These are phyloP conservation scores for Nigrospora osmanthi DNA, from an alignment of 2,329 filamentous ascomycete genomes.

Conservation along the genomic window DNA sequence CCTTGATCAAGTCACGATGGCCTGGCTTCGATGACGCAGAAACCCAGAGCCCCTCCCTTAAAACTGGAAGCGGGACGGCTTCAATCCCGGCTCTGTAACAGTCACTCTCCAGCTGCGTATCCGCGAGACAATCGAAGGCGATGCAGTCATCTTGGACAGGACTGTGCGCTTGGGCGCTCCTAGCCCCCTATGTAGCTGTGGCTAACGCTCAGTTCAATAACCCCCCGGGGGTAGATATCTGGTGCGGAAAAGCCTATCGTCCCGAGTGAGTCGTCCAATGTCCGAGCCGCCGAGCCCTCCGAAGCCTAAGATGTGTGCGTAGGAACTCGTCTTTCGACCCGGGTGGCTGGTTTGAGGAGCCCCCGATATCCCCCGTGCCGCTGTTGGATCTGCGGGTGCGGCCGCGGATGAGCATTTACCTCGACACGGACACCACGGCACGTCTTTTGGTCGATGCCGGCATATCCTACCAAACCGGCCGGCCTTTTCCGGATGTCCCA, in stretches of 20 bases:
- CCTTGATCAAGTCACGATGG: too few relatives aligned
- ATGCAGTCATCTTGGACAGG: too few relatives aligned
- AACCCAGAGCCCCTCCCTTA: too few relatives aligned
- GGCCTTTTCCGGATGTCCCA: slow-evolving; percentile 6
- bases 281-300: neutral
- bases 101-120: too few relatives aligned
- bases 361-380: slow-evolving; percentile 22
- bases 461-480: slow-evolving; percentile 28
- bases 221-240: slow-evolving; percentile 33
- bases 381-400: slow-evolving; percentile 34
- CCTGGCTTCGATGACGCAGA: too few relatives aligned
- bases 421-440: slow-evolving; percentile 26
- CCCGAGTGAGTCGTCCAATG: slow-evolving; percentile 20
- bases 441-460: slow-evolving; percentile 33
- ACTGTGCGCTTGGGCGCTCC: too few relatives aligned
- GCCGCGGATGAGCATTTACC: slow-evolving; percentile 39
- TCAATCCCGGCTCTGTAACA: too few relatives aligned
- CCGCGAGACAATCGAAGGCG: too few relatives aligned
- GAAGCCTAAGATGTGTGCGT: neutral
- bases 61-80: too few relatives aligned
- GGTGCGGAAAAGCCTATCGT: slow-evolving; percentile 40
- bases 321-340: slow-evolving; percentile 38
- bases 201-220: slow-evolving; percentile 20
- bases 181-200: neutral
- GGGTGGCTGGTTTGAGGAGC: slow-evolving; percentile 34